phyloP scores from a whole-genome alignment of 495 filamentous ascomycete species.

The Aspergillus indologenus region DNA sequence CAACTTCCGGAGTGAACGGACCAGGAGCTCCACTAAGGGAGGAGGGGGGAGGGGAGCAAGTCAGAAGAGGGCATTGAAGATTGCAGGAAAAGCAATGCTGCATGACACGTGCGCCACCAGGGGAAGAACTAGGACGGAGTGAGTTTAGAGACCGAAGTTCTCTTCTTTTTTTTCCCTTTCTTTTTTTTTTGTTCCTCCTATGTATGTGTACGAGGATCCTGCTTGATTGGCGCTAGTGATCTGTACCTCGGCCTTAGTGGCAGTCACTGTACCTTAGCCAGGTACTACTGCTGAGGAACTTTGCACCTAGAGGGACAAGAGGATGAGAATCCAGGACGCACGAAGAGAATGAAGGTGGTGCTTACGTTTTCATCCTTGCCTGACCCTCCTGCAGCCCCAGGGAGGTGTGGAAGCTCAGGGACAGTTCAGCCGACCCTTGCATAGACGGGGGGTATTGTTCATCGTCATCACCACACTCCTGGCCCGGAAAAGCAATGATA shows the following conservation, averaged over 20 bases:
- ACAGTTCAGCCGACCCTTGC: conserved; percentile 16
- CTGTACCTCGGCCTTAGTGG: no score
- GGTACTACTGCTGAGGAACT: neutral
- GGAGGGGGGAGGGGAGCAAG: conserved; percentile 6
- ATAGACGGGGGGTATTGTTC: conserved; percentile 11
- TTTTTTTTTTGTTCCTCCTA: no score
- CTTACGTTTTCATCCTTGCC: conserved; percentile 22
- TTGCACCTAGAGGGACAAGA: neutral
- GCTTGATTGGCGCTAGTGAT: no score
- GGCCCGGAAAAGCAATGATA: conserved; percentile 8
- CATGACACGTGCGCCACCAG: conserved; percentile 11
- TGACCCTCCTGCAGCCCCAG: conserved; percentile 13
- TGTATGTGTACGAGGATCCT: no score
- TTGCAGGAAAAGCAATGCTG: conserved; percentile 7
- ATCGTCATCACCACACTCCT: conserved; percentile 11
- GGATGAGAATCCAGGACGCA: conserved; percentile 7
- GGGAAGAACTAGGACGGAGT: neutral
- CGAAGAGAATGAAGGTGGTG: conserved; percentile 6
- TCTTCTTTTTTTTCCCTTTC: neutral
- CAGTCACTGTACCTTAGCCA: neutral
- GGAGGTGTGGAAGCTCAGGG: conserved; percentile 1
- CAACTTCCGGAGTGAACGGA: conserved; percentile 16
- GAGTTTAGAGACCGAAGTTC: neutral
- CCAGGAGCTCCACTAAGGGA: conserved; percentile 13
- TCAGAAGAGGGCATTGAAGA: neutral